phyloP scores from a whole-genome alignment of 2,329 filamentous ascomycete species.

The Sphaerostilbella broomeana region DNA sequence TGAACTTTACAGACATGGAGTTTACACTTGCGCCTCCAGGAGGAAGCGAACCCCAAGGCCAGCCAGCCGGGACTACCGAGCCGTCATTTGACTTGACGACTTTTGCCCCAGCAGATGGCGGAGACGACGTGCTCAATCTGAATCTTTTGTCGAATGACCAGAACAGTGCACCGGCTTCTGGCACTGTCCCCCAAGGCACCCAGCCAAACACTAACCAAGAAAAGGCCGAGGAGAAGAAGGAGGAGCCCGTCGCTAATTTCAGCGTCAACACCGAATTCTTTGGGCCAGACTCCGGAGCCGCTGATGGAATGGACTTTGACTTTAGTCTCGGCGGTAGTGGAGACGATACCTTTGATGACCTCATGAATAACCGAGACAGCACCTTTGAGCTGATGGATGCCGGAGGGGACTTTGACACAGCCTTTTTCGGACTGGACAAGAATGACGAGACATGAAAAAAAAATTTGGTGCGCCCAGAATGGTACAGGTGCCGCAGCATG shows the following conservation, averaged over 20 bases:
- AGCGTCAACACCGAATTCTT: conserved; percentile 41
- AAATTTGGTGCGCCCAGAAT: too few species aligned
- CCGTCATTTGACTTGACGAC: conserved; percentile 40
- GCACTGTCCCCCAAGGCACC: background rate
- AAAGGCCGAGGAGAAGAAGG: conserved; percentile 22
- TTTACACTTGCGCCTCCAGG: conserved; percentile 46
- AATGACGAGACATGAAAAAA: conserved; percentile 19
- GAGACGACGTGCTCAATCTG: conserved; percentile 26
- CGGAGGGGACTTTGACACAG: conserved; percentile 39
- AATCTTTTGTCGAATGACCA: conserved; percentile 24
- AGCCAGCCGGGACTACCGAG: conserved; percentile 24
- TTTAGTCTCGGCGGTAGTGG: conserved; percentile 25
- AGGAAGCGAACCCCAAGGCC: conserved; percentile 24
- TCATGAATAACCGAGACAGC: conserved; percentile 38
- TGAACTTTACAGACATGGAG: conserved; percentile 51
- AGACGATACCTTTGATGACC: conserved; percentile 43
- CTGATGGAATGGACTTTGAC: conserved; percentile 32
- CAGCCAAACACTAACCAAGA: conserved; percentile 1
- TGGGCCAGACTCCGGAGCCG: conserved; percentile 33
- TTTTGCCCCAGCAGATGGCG: conserved; percentile 32
- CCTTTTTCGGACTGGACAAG: conserved; percentile 37
- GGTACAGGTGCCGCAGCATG: too few species aligned
- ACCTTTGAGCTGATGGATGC: conserved; percentile 37
- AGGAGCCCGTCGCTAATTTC: conserved; percentile 20
- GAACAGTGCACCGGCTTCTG: conserved; percentile 2